Evolutionary conservation across 2,329 filamentous ascomycete genomes (phyloP), one percentile per base, ranked within the genome.

Genomic region (Huntiella abstrusa): DNA sequence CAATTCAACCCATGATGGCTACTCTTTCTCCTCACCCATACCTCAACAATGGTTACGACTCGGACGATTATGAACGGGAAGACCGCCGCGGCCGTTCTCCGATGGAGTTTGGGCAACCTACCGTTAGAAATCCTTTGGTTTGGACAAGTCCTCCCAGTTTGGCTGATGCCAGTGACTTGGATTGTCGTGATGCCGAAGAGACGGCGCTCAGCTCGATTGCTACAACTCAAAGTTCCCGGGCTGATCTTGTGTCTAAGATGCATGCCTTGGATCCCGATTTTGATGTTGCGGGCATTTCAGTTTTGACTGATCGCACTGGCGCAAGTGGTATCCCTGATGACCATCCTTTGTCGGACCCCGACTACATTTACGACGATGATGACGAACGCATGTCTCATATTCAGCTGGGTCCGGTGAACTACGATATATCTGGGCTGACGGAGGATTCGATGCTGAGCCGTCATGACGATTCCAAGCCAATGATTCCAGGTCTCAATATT

Each of bases 21-120:
- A 48, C 54, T 4, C 53, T 57, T 3, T 53, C 54, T 46, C 51
- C 54, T 33, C 49, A 51, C 41, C 50, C 53, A 39, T 46, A 42
- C 16, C 8, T 33, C 4, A 41, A 49, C 40, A 37, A 49, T 6
- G 41, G 40, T 13, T 19, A 40, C 17, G 38, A 42, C 17, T 50
- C 40, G 12, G 44, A 46, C 15, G 39, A 43, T 33, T 51, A 46
- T 13, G 45, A 51, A n/a, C 32, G 33, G n/a, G 39, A 43, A 34
- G 40, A 49, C 17, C 34, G 7, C 16, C 48, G 48, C 12, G 48
- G 48, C 15, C 43, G 48, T 15, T 49, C 48, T 16, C 48, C 48
- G 3, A 49, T 49, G 48, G 38, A 46, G 16, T 49, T 46, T 43
- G 48, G 48, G 6, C 48, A 39, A 8, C 48, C 35, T 8, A 46